These are phyloP conservation scores for Diddensiella transvaalensis DNA, from an alignment of 805 yeast species.

Conservation along the genomic window DNA sequence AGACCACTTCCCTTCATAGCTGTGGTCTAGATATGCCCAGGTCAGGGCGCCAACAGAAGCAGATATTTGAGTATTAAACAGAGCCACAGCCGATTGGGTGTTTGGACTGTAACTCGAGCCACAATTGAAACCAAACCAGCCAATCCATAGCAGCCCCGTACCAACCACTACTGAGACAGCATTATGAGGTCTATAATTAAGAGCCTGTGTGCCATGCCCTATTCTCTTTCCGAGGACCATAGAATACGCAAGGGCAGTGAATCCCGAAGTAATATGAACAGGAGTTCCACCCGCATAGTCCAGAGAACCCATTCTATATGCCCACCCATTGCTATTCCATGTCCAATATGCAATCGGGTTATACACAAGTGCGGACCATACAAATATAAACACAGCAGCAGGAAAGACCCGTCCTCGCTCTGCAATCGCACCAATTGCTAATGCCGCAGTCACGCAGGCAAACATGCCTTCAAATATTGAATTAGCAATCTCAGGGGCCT, in stretches of 20 bases:
- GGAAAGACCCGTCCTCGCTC: conserved; percentile 71
- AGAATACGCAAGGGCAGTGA: conserved; percentile 68
- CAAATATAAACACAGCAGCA: conserved; percentile 61
- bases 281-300: conserved; percentile 81
- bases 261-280: conserved; percentile 68
- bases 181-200: conserved; percentile 64
- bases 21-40: conserved; percentile 43
- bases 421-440: conserved; percentile 69
- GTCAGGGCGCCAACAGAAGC: conserved; percentile 47
- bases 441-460: conserved; percentile 60
- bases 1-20: conserved; percentile 80
- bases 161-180: conserved; percentile 65
- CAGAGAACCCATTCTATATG: conserved; percentile 53
- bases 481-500: conserved; percentile 43
- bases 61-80: conserved; percentile 49
- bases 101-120: conserved; percentile 49
- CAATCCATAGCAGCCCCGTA: conserved; percentile 66
- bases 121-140: conserved; percentile 78
- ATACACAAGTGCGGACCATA: conserved; percentile 70
- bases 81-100: conserved; percentile 41
- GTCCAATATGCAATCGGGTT: conserved; percentile 73
- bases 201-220: conserved; percentile 54
- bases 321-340: conserved; percentile 71
- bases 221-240: conserved; percentile 61
- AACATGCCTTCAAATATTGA: conserved; percentile 65